Evolutionary conservation across 306 rosid genomes (phyloP), one percentile per base, ranked within the genome.

Genomic region (Canavalia gladiata): DNA sequence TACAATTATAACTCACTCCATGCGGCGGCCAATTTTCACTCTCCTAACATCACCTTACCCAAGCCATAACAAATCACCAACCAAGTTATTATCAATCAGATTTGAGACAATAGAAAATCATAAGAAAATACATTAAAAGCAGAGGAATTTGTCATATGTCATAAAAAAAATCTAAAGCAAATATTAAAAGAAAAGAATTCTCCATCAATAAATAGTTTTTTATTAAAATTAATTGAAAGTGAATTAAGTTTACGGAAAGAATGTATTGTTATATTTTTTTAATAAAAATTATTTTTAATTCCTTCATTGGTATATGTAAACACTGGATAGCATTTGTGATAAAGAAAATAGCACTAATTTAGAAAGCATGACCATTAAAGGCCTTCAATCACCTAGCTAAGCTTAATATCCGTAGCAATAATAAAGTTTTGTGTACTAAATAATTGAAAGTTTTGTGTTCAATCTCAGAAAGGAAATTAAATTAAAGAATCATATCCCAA

Each of bases 1-100:
- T 68, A 68, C 57, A 5, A 68, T 68, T 5, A 9, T 46, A 68
- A 30, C 56, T 67, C 39, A 9, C 37, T 68, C 41, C 29, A 68
- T 1, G 3, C 41, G 4, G 41, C 4, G 4, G 41, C 51, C n/a
- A 3, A 29, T 7, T 7, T 30, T 59, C 30, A 29, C 1, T 3
- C 39, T 59, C 66, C 66, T 18, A 18, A 18, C 25, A 18, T 18
- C 25, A 18, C 41, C 4, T 2, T 37, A 37, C 41, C 41, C 41
- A 37, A 37, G 4, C 2, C 3, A 0, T 37, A 37, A 37, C 25
- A 18, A 37, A 37, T 4, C 41, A 37, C 0, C 41, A 2, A 37
- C 4, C 41, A 37, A 37, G 41, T 37, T 37, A 37, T 37, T 37
- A 37, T 37, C 41, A 1, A 7, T 62, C 68, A 4, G 4, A 35